Evolutionary conservation across 2,329 filamentous ascomycete genomes (phyloP), one percentile per base, ranked within the genome.

Genomic region (Paracoccidioides lutzii): DNA sequence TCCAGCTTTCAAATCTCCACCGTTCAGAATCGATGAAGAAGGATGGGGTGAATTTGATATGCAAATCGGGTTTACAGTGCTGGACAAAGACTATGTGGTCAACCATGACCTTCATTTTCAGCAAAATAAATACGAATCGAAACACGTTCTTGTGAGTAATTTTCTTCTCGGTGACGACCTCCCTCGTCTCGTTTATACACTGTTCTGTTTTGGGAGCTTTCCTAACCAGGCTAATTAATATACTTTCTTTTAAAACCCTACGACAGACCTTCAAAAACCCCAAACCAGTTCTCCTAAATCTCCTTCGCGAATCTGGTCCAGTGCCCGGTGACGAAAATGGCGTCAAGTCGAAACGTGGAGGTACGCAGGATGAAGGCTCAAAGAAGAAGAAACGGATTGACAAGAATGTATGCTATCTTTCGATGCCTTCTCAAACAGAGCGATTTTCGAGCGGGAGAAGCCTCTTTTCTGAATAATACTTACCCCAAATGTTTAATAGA

Each of bases 1-100:
- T 40, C 12, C 62, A 93, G 88, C 82, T 30, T 86, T 95, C 75
- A 85, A 84, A 67, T 84, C 87, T 61, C 82, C 90, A 0, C 93
- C 93, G 0, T 98, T 97, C 75, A 80, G 80, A 61, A 95, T 95
- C 72, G 78, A 83, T 60, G 95, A 98, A 73, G 88, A 96, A 73
- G 93, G 93, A 63, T 98, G 93, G 93, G 93, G 93, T 66, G 93
- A 97, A 75, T 98, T 98, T 70, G 93, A 97, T 69, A 91, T 98
- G 83, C 79, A 78, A 50, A 93, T 97, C 66, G 82, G 87, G 59
- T 80, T 94, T 63, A 86, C 84, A 67, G 87, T 86, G 45, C 83
- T 86, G 35, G 89, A 93, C 72, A 96, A 96, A 77, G 91, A 95
- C 66, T 81, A 89, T 66, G 78, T 81, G 12, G 78, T 98, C 61